Conservation (phyloP, 1,284 basidiomycete species). For the Earliella scabrosa region DNA sequence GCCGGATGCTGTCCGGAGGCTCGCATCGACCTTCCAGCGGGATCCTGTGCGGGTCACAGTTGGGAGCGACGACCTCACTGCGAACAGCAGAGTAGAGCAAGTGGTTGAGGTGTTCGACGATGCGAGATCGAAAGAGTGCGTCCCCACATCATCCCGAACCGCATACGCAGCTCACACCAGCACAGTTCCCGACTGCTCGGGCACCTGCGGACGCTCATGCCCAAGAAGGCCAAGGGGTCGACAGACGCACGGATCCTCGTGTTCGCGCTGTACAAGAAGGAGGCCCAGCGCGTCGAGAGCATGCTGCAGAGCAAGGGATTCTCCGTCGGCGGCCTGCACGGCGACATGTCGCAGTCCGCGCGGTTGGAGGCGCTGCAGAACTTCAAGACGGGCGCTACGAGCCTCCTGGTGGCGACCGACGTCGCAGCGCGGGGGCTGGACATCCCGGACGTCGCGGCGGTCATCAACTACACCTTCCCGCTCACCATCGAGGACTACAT, state of each 20-base stretch:
- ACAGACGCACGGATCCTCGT: conserved; percentile 80
- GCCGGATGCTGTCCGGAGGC: conserved; percentile 93
- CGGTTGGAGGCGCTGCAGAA: conserved; percentile 87
- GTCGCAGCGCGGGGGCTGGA: conserved; percentile 97
- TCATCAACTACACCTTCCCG: conserved; percentile 97
- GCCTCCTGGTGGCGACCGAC: conserved; percentile 94
- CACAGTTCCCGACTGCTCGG: conserved; percentile 71
- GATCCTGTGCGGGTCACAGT: conserved; percentile 92
- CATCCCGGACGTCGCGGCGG: conserved; percentile 93
- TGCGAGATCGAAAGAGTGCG: conserved; percentile 85
- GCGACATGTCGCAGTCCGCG: conserved; percentile 89
- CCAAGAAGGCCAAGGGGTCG: conserved; percentile 62
- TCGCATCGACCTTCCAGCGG: conserved; percentile 91
- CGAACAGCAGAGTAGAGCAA: conserved; percentile 90
- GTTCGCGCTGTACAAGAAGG: conserved; percentile 98
- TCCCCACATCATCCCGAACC: conserved; percentile 6
- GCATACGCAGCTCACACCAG: not conserved
- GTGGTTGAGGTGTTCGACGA: conserved; percentile 92
- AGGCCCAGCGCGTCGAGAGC: conserved; percentile 88
- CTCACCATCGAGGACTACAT: conserved; percentile 96
- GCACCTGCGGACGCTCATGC: conserved; percentile 63
- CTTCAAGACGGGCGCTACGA: conserved; percentile 87
- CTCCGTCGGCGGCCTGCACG: conserved; percentile 88
- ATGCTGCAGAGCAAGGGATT: conserved; percentile 83
- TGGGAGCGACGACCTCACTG: conserved; percentile 93